Evolutionary conservation across 371 early-diverging fungal genomes (phyloP).

Genomic region (Mortierella sp.): DNA sequence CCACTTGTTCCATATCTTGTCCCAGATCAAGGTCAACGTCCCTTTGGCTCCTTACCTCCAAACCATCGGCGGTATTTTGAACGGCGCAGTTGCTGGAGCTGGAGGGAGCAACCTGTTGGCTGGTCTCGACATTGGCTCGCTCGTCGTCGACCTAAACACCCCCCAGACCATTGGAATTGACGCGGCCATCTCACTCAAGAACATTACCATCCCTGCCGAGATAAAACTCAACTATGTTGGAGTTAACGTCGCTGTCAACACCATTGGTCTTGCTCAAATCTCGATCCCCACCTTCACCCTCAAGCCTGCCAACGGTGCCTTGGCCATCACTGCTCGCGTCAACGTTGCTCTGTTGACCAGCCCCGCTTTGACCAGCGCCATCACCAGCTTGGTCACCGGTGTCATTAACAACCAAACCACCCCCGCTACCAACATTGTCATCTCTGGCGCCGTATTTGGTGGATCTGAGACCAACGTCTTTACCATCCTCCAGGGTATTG

Average conservation of each 20-base stretch:
- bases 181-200: slow-evolving; percentile 39
- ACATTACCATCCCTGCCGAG: slow-evolving; percentile 49
- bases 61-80: slow-evolving; percentile 30
- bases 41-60: slow-evolving; percentile 45
- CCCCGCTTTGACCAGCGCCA: slow-evolving; percentile 25
- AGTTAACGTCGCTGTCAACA: slow-evolving; percentile 40
- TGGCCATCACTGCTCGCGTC: slow-evolving; percentile 41
- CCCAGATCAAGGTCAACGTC: slow-evolving; percentile 42
- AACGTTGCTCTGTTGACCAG: slow-evolving; percentile 34
- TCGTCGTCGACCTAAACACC: slow-evolving; percentile 42
- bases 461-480: slow-evolving; percentile 42
- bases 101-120: slow-evolving; percentile 33
- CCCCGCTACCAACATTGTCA: slow-evolving; percentile 33
- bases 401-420: slow-evolving; percentile 34
- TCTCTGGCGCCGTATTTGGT: slow-evolving; percentile 43
- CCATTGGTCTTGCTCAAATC: slow-evolving; percentile 41
- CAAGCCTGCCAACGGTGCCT: slow-evolving; percentile 28
- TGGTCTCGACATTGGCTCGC: slow-evolving; percentile 45
- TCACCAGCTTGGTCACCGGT: slow-evolving; percentile 33
- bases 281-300: slow-evolving; percentile 43
- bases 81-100: slow-evolving; percentile 14
- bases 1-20: slow-evolving; percentile 49
- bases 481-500: slow-evolving; percentile 42
- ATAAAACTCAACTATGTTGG: slow-evolving; percentile 57
- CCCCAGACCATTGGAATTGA: slow-evolving; percentile 56